Evolutionary conservation across 306 rosid genomes (phyloP), one percentile per base, ranked within the genome.

Genomic region (Begonia masoniana): DNA sequence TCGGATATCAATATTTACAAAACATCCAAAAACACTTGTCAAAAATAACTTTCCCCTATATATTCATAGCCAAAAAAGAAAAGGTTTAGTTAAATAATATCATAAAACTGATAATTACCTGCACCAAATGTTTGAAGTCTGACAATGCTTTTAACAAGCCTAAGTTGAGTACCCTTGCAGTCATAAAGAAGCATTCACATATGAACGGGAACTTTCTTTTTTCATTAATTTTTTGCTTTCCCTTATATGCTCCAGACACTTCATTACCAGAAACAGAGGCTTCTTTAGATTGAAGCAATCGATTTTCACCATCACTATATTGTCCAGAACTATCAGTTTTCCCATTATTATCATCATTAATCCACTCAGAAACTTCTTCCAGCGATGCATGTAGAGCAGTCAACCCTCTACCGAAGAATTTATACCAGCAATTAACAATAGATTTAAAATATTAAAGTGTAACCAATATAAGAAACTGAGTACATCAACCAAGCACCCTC

Each of bases 181-280:
- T 92, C 95, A 92, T 92, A 77, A 83, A 92, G 88, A 92, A 92
- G 76, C 99, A 92, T 78, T 92, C 99, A 9, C 96, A 86, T 68
- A 87, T 92, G 76, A 92, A 92, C 55, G 92, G 58, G 69, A 77
- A 92, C 62, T 78, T 87, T 43, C 69, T 55, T 69, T 74, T 84
- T 67, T 77, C 88, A 65, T 71, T 64, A 47, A 57, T 70, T 26
- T 71, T 62, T 54, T 74, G 41, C 59, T 70, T 74, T 64, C 60
- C 55, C 13, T 59, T 68, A 39, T 82, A 71, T 54, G 71, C 57
- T 54, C 65, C 80, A 63, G 62, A 61, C 47, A 71, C 62, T 73
- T 59, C 71, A 73, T 58, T 75, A 43, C 88, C 83, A 49, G 99
- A 92, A 76, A 88, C 81, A 65, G 83, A 71, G 65, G 95, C 95